Evolutionary conservation across 768 basidiomycete genomes (phyloP).

Genomic region (Termitomyces sp.): DNA sequence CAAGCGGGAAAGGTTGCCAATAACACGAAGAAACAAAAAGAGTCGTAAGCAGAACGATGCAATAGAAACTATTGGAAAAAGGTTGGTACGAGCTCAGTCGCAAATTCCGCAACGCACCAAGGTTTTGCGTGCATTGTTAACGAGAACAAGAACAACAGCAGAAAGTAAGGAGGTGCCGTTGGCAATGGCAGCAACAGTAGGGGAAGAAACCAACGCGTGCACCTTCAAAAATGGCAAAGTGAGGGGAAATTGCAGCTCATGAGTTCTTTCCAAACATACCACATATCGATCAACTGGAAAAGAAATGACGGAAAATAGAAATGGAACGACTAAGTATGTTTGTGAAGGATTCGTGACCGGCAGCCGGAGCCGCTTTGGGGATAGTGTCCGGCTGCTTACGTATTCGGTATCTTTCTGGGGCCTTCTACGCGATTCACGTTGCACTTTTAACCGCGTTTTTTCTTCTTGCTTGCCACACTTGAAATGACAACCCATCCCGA

Average conservation of each 20-base stretch:
- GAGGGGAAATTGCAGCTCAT: not conserved
- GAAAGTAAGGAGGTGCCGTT: constrained; percentile 74
- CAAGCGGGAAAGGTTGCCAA: constrained; percentile 76
- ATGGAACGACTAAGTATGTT: not conserved
- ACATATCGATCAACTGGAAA: constrained; percentile 31
- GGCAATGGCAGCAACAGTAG: constrained; percentile 72
- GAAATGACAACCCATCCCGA: constrained; percentile 69
- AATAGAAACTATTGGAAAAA: constrained; percentile 61
- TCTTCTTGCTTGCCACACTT: constrained; percentile 9
- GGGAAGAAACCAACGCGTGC: constrained; percentile 83
- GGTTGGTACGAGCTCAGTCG: constrained; percentile 3
- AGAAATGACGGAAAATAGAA: not conserved
- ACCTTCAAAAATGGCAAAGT: constrained; percentile 38
- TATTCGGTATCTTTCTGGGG: constrained; percentile 33
- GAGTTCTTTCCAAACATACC: constrained; percentile 32
- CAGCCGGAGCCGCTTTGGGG: constrained; percentile 8
- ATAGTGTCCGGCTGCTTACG: not conserved
- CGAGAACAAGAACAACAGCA: constrained; percentile 71
- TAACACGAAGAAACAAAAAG: constrained; percentile 85
- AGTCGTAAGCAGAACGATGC: constrained; percentile 76
- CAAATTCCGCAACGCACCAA: constrained; percentile 48
- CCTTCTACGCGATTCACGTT: constrained; percentile 25
- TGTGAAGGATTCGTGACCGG: not conserved
- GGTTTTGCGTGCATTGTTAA: constrained; percentile 78
- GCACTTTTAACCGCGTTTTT: constrained; percentile 14